Percentiles rank a stretch among this genome's conserved stretches.
These are phyloP conservation scores for Cladophialophora yegresii DNA, from an alignment of 2,329 filamentous ascomycete species.

Conservation along the genomic window DNA sequence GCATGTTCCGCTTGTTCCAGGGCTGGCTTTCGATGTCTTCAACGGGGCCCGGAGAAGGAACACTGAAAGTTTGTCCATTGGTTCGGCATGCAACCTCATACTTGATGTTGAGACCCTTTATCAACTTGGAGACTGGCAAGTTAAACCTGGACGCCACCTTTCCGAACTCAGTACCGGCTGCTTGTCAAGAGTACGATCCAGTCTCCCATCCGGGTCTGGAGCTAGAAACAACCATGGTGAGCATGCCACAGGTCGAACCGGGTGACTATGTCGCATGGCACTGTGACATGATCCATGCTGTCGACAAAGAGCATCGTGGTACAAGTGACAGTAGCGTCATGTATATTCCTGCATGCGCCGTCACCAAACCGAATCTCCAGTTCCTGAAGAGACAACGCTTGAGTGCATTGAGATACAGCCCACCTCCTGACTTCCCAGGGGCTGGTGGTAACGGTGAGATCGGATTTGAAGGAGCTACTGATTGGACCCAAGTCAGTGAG, in stretches of 20 bases:
- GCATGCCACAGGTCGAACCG: slow-evolving; percentile 67
- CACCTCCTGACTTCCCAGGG: slow-evolving; percentile 70
- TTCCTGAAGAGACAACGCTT: slow-evolving; percentile 71
- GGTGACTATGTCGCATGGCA: slow-evolving; percentile 70
- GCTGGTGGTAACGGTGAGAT: slow-evolving; percentile 48
- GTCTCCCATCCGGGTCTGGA: slow-evolving; percentile 70
- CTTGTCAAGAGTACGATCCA: slow-evolving; percentile 67
- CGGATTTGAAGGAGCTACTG: slow-evolving; percentile 44
- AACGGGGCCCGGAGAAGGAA: slow-evolving; percentile 74
- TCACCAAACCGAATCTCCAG: slow-evolving; percentile 71
- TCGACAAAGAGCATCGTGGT: slow-evolving; percentile 76
- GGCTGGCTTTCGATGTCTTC: slow-evolving; percentile 81
- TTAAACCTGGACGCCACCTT: slow-evolving; percentile 55
- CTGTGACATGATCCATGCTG: slow-evolving; percentile 63
- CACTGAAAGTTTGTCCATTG: slow-evolving; percentile 78
- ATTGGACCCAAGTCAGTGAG: slow-evolving; percentile 44
- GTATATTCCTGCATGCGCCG: slow-evolving; percentile 84
- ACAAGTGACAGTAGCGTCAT: slow-evolving; percentile 75
- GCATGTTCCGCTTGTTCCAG: slow-evolving; percentile 85
- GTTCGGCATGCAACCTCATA: slow-evolving; percentile 76
- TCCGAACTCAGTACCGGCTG: slow-evolving; percentile 69
- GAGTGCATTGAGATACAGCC: slow-evolving; percentile 68
- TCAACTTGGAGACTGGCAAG: slow-evolving; percentile 56
- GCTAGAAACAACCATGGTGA: slow-evolving; percentile 68
- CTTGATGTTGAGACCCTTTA: slow-evolving; percentile 80